A percentile compares a stretch with the other conserved stretches of the same genome.
These are phyloP conservation scores for Dichomitus squalens DNA, from an alignment of 1,284 basidiomycete species.

Conservation along the genomic window DNA sequence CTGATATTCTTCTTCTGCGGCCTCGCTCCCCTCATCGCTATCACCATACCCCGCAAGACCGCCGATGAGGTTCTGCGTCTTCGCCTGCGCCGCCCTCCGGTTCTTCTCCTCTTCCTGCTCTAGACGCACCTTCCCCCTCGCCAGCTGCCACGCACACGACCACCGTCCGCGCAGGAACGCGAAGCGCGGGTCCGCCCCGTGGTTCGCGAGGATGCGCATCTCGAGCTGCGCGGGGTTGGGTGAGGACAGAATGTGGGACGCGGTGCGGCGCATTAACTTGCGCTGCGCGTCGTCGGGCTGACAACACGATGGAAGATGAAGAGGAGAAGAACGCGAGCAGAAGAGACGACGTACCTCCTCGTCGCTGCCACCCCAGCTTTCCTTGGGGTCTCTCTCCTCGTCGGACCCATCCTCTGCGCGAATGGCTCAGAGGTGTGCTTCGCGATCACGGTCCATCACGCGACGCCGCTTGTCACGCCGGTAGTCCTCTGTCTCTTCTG, in stretches of 20 bases:
- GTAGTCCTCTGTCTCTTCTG: slow-evolving; percentile 67
- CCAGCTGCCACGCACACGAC: slow-evolving; percentile 59
- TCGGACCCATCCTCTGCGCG: slow-evolving; percentile 43
- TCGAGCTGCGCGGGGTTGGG: slow-evolving; percentile 79
- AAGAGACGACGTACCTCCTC: slow-evolving; percentile 57
- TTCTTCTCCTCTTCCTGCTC: slow-evolving; percentile 38
- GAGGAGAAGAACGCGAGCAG: not conserved
- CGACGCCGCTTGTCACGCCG: slow-evolving; percentile 65
- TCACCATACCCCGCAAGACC: slow-evolving; percentile 63
- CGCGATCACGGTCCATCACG: slow-evolving; percentile 59
- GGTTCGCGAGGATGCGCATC: slow-evolving; percentile 86
- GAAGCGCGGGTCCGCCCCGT: slow-evolving; percentile 72
- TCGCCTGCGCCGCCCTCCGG: slow-evolving; percentile 26
- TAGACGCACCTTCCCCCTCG: slow-evolving; percentile 45
- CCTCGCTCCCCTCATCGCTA: slow-evolving; percentile 41
- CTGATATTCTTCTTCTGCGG: slow-evolving; percentile 2
- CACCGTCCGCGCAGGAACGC: slow-evolving; percentile 80
- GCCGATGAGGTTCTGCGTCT: slow-evolving; percentile 35
- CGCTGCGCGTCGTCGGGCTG: slow-evolving; percentile 70
- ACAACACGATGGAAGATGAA: not conserved
- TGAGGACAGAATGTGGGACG: slow-evolving; percentile 63
- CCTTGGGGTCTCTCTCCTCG: slow-evolving; percentile 33
- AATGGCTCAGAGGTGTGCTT: slow-evolving; percentile 65
- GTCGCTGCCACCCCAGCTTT: slow-evolving; percentile 71
- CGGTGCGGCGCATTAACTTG: slow-evolving; percentile 77